Evolutionary conservation across 805 yeast genomes (phyloP), one percentile per base, ranked within the genome.

Genomic region (Maudiozyma turicensis): DNA sequence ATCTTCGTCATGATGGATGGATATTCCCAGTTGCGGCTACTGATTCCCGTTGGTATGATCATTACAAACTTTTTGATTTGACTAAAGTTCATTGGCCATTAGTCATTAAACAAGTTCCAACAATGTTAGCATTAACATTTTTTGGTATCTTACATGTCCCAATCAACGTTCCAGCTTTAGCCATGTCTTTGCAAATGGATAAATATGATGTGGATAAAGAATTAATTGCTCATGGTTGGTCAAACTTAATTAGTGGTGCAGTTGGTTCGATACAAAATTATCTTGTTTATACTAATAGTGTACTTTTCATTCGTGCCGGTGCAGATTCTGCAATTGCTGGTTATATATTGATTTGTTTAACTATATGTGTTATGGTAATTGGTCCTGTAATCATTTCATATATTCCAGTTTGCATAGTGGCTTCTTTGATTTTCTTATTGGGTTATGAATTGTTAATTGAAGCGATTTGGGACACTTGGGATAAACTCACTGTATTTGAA

Each of bases 61-160:
- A 90, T 61, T 93, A 91, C 67, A 67, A 71, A 38, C 70, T 84
- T 26, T 93, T 86, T 69, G 75, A 85, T 54, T 81, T 88, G 58
- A 65, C 68, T 4, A 65, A 75, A 31, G 93, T 88, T n/a, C 80
- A 86, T 64, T 87, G 95, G 93, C 60, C 69, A 52, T 73, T 82
- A 31, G 72, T 93, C 29, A 44, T 80, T 2, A 69, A 74, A 48
- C 87, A 89, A 59, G 52, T 89, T 15, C 99, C 99, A 6, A 84
- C 95, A 2, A 93, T 93, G 96, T 69, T 91, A 48, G 99, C 99
- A 0, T 72, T 93, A 54, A 90, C 98, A 0, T 93, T 93, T 63
- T 93, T 93, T 60, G 99, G 99, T 10, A 84, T 93, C 39, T 70
- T 93, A 48, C 99, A 93, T 59, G 99, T 93, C 9, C 99, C 99